Percentiles rank a stretch among this genome's conserved stretches.
These are phyloP conservation scores for Geotrichum histeridarum DNA, from an alignment of 1,139 yeast genomes.

Conservation along the genomic window DNA sequence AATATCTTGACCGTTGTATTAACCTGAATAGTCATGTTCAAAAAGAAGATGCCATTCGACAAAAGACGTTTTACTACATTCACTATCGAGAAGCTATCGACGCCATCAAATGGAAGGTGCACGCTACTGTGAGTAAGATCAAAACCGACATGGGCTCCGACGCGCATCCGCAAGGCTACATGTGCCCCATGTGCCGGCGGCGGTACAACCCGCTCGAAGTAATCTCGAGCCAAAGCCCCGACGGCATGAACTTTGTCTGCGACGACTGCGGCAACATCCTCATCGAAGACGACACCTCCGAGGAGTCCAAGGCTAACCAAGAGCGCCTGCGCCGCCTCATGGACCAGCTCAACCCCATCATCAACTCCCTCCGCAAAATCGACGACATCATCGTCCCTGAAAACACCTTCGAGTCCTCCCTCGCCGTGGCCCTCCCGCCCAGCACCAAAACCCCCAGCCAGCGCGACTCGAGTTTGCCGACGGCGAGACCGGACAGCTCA, in stretches of 20 bases:
- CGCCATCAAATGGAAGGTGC: conserved; percentile 94
- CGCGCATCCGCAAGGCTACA: conserved; percentile 89
- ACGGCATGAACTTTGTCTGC: conserved; percentile 75
- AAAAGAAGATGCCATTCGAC: conserved; percentile 70
- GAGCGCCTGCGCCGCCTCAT: conserved; percentile 76
- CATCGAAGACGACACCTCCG: conserved; percentile 82
- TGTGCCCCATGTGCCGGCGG: conserved; percentile 80
- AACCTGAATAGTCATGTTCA: conserved; percentile 48
- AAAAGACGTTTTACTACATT: conserved; percentile 72
- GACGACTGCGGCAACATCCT: conserved; percentile 72
- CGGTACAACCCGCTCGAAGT: conserved; percentile 86
- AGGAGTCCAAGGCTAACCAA: conserved; percentile 76
- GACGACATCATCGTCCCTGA: conserved; percentile 85
- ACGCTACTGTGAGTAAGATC: conserved; percentile 69
- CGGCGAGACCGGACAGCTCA: conserved; percentile 20
- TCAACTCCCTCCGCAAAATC: conserved; percentile 72
- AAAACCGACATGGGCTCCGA: conserved; percentile 74
- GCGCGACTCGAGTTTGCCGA: conserved; percentile 5
- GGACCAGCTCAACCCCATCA: conserved; percentile 86
- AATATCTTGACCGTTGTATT: background rate
- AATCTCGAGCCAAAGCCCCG: conserved; percentile 71
- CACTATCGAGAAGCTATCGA: conserved; percentile 93
- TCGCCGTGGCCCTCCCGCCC: conserved; percentile 69
- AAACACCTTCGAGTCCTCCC: conserved; percentile 75
- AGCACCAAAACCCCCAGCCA: conserved; percentile 33